Evolutionary conservation across 129 eudicot genomes (phyloP).

Genomic region (Escallonia rubra): DNA sequence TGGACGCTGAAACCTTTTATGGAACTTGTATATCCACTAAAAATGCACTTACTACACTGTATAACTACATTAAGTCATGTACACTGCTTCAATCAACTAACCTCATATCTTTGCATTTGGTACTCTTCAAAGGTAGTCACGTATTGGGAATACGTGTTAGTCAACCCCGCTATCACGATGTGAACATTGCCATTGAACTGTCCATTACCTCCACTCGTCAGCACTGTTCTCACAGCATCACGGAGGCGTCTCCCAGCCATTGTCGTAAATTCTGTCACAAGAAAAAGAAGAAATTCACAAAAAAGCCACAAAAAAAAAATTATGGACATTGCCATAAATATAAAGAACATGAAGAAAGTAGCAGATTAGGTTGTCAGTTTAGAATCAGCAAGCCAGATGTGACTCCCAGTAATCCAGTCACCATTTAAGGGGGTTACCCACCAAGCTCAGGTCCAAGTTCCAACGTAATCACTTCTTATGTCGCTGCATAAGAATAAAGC

Average conservation of each 20-base stretch:
- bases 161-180: conserved; percentile 89
- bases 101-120: conserved; percentile 90
- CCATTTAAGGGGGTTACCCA: too few species aligned
- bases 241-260: conserved; percentile 99
- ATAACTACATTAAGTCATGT: neutral
- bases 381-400: too few species aligned
- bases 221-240: conserved; percentile 74
- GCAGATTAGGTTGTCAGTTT: neutral
- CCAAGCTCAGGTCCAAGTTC: too few species aligned
- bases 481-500: too few species aligned
- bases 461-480: too few species aligned
- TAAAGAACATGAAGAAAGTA: neutral
- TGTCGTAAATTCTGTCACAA: conserved; percentile 83
- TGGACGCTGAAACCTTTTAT: too few species aligned
- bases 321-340: neutral
- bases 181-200: conserved; percentile 59
- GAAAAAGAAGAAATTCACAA: neutral
- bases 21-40: too few species aligned
- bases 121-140: conserved; percentile 92
- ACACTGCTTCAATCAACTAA: conserved; percentile 20
- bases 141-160: conserved; percentile 93
- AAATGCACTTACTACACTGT: too few species aligned
- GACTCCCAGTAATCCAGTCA: too few species aligned
- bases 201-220: conserved; percentile 22
- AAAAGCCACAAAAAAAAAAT: neutral